Percentiles rank a stretch among this genome's conserved stretches.
These are phyloP conservation scores for Syzygium grande DNA, from an alignment of 345 rosid species.

Conservation along the genomic window DNA sequence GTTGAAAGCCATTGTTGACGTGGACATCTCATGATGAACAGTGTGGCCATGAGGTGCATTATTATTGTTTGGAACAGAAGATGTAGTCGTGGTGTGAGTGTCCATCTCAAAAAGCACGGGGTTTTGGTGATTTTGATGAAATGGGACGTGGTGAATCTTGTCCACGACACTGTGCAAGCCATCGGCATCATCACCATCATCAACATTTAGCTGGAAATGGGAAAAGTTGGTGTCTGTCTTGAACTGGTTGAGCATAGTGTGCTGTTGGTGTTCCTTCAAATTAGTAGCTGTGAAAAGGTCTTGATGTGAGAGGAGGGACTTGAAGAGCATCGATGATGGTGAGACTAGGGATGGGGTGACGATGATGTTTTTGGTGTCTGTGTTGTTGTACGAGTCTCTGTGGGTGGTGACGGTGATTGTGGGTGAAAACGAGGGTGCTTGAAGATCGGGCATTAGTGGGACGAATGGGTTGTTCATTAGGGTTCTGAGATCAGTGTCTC, in stretches of 20 bases:
- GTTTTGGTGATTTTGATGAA: slow-evolving; percentile 16
- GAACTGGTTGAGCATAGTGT: slow-evolving; percentile 30
- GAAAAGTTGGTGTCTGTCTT: slow-evolving; percentile 50
- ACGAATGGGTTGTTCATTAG: slow-evolving; percentile 17
- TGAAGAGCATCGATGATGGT: slow-evolving; percentile 31
- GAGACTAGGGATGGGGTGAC: slow-evolving; percentile 9
- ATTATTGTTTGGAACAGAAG: slow-evolving; percentile 1
- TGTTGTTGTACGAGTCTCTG: slow-evolving; percentile 5
- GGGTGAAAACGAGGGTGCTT: slow-evolving; percentile 6
- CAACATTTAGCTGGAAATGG: slow-evolving; percentile 20
- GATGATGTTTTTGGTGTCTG: neutral
- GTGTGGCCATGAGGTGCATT: neutral
- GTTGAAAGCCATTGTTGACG: slow-evolving; percentile 26
- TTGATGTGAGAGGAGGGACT: slow-evolving; percentile 40
- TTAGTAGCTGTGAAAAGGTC: slow-evolving; percentile 5
- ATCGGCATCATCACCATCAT: slow-evolving; percentile 5
- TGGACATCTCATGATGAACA: slow-evolving; percentile 23
- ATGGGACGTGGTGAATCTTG: slow-evolving; percentile 20
- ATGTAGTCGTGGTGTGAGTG: slow-evolving; percentile 2
- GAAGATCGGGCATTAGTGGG: slow-evolving; percentile 20
- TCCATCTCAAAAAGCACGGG: slow-evolving; percentile 43
- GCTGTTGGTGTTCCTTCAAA: slow-evolving; percentile 23
- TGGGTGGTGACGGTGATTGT: neutral
- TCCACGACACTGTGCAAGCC: slow-evolving; percentile 24
- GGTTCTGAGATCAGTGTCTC: slow-evolving; percentile 37